A percentile compares a stretch with the other conserved stretches of the same genome.
Evolutionary conservation across 2,329 filamentous ascomycete species (phyloP).

Genomic region (Claviceps maximensis): DNA sequence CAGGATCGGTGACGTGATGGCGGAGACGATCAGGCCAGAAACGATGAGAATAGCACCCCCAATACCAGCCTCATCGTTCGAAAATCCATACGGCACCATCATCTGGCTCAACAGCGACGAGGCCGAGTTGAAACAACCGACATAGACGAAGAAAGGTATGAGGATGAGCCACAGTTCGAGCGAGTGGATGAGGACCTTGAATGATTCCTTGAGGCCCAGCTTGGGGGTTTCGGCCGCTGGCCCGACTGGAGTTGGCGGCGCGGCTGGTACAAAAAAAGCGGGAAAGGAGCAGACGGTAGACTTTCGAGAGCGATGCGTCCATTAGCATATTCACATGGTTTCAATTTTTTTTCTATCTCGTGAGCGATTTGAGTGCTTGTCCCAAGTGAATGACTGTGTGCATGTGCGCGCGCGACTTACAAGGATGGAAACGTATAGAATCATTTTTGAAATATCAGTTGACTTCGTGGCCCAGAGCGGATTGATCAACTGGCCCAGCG

Average conservation of each 20-base stretch:
- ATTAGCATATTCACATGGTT: background rate
- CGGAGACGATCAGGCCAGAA: slow-evolving; percentile 67
- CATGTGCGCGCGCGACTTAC: slow-evolving; percentile 31
- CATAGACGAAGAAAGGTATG: slow-evolving; percentile 70
- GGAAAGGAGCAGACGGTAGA: slow-evolving; percentile 46
- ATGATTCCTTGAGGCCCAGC: slow-evolving; percentile 34
- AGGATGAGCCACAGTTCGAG: slow-evolving; percentile 70
- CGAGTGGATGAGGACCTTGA: slow-evolving; percentile 39
- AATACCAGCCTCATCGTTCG: slow-evolving; percentile 74
- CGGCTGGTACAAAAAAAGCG: slow-evolving; percentile 65
- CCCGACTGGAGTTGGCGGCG: slow-evolving; percentile 65
- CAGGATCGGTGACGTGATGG: slow-evolving; percentile 65
- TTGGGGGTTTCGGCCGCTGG: slow-evolving; percentile 51
- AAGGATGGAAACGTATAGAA: slow-evolving; percentile 75
- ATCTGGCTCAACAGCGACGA: slow-evolving; percentile 86
- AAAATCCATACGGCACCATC: slow-evolving; percentile 72
- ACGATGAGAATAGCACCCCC: slow-evolving; percentile 81
- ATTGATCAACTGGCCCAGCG: slow-evolving; percentile 74
- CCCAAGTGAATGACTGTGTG: background rate
- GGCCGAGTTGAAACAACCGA: slow-evolving; percentile 86
- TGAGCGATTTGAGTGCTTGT: background rate
- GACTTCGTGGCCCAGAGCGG: slow-evolving; percentile 58
- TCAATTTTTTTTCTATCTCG: background rate
- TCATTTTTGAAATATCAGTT: slow-evolving; percentile 61
- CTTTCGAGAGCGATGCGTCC: slow-evolving; percentile 9